Conservation (phyloP, 192 early-diverging fungal species). For the Linderina pennispora region DNA sequence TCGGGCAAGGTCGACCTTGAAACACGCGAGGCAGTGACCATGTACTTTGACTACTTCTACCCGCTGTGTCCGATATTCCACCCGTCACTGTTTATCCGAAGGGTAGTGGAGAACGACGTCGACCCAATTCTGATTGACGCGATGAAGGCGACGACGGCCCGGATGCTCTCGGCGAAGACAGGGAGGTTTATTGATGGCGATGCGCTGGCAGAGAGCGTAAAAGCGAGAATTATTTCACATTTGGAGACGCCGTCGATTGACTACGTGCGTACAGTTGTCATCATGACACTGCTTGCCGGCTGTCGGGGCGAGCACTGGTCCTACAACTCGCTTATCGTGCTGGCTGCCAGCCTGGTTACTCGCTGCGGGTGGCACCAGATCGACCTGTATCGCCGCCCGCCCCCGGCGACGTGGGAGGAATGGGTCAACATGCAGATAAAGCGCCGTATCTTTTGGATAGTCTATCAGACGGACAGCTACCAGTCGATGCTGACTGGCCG, state of each 20-base stretch:
- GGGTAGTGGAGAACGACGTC: background rate
- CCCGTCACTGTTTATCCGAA: background rate
- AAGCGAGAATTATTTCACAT: background rate
- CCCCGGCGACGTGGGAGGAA: conserved; percentile 15
- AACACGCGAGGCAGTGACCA: background rate
- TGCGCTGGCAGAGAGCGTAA: background rate
- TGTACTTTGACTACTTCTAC: background rate
- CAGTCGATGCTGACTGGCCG: conserved; percentile 12
- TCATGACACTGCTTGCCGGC: conserved; percentile 9
- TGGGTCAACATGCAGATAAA: conserved; percentile 34
- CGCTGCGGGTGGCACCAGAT: conserved; percentile 34
- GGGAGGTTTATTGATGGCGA: background rate
- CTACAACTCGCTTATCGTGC: conserved; percentile 14
- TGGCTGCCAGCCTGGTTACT: conserved; percentile 13
- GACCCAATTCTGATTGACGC: background rate
- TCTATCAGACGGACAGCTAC: conserved; percentile 17
- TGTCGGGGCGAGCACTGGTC: conserved; percentile 3
- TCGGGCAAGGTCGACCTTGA: background rate
- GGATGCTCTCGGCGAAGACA: background rate
- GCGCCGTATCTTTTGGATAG: conserved; percentile 32
- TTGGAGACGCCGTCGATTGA: conserved; percentile 10
- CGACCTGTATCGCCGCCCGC: conserved; percentile 15
- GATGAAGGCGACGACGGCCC: background rate
- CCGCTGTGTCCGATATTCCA: background rate
- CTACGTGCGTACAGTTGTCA: conserved; percentile 20